Conservation (phyloP, 331 rosid species). For the Prunus yedoensis region DNA sequence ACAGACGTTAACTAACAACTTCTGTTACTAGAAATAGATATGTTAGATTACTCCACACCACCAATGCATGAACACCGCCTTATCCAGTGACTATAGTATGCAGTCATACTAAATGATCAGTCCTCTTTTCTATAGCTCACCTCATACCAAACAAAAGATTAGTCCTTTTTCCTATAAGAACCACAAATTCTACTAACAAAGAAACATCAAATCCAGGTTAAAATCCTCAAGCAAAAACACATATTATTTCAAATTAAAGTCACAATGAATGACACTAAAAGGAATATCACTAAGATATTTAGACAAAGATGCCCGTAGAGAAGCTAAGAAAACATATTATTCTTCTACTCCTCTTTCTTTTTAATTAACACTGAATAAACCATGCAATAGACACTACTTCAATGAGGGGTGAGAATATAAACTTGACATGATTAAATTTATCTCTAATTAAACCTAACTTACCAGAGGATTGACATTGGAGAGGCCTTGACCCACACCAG, state of each 20-base stretch:
- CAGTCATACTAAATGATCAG: not conserved
- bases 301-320: not conserved
- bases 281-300: not conserved
- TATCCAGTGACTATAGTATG: not conserved
- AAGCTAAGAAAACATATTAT: not conserved
- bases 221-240: not conserved
- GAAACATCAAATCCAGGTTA: not conserved
- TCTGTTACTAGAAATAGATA: not conserved
- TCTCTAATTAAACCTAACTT: slow-evolving; percentile 3
- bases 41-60: not conserved
- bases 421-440: not conserved
- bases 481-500: slow-evolving; percentile 51
- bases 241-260: not conserved
- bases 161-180: not conserved
- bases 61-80: not conserved
- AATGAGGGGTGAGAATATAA: not conserved
- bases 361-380: not conserved
- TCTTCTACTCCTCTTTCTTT: not conserved
- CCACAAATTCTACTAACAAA: not conserved
- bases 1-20: not conserved
- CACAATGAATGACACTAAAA: not conserved
- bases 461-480: slow-evolving; percentile 43
- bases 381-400: not conserved
- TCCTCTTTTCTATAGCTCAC: not conserved
- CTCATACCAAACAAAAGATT: not conserved